Evolutionary conservation across 2,329 filamentous ascomycete species (phyloP).

Genomic region (Trichophyton schoenleinii): DNA sequence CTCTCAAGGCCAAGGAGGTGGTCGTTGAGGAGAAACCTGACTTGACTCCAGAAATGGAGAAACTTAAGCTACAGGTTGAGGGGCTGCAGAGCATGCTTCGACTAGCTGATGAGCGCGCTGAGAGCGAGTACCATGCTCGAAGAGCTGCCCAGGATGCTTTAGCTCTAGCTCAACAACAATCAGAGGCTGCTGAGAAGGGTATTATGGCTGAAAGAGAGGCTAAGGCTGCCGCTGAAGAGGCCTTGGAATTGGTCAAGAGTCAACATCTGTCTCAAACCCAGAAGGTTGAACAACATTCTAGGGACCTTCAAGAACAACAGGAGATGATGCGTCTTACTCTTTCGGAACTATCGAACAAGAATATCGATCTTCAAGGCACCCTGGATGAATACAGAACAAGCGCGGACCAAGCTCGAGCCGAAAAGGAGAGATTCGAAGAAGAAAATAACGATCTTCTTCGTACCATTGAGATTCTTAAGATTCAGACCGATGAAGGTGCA

Average conservation of each 20-base stretch:
- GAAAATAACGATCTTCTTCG: conserved; percentile 63
- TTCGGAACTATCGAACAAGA: conserved; percentile 45
- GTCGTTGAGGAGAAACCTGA: conserved; percentile 39
- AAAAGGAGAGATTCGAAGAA: conserved; percentile 44
- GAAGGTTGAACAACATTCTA: conserved; percentile 50
- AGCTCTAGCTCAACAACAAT: conserved; percentile 57
- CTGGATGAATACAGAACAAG: conserved; percentile 53
- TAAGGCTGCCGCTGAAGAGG: conserved; percentile 52
- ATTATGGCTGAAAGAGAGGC: conserved; percentile 35
- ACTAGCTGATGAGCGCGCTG: conserved; percentile 49
- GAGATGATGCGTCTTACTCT: conserved; percentile 42
- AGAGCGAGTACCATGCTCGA: conserved; percentile 51
- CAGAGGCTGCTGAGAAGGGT: conserved; percentile 53
- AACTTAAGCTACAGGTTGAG: conserved; percentile 45
- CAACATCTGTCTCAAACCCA: conserved; percentile 58
- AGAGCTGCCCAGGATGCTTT: conserved; percentile 60
- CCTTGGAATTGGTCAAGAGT: conserved; percentile 52
- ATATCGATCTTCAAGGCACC: conserved; percentile 47
- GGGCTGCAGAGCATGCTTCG: conserved; percentile 59
- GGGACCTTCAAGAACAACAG: conserved; percentile 57
- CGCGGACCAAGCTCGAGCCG: conserved; percentile 46
- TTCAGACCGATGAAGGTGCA: conserved; percentile 75
- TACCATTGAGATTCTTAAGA: conserved; percentile 59
- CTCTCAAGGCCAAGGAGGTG: conserved; percentile 35
- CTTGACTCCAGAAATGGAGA: conserved; percentile 33